phyloP scores from a whole-genome alignment of 495 filamentous ascomycete genomes.

The Trichoderma orchidacearum region DNA sequence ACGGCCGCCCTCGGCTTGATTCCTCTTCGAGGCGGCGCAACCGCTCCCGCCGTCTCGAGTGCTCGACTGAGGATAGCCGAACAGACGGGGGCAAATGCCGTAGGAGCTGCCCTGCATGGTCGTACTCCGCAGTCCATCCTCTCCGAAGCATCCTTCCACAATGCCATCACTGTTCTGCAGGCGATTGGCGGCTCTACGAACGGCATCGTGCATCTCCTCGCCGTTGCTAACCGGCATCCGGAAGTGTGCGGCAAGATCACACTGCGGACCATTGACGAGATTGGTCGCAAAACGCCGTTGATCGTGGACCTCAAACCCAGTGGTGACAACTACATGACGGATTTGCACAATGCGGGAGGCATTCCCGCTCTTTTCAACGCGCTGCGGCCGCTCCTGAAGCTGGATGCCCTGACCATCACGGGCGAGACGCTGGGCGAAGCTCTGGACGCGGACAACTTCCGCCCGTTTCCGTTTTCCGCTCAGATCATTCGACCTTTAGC shows the following conservation, averaged over 20 bases:
- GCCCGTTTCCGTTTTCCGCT: conserved; percentile 21
- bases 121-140: conserved; percentile 40
- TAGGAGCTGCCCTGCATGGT: conserved; percentile 12
- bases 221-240: conserved; percentile 48
- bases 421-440: conserved; percentile 44
- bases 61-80: conserved; percentile 50
- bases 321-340: conserved; percentile 57
- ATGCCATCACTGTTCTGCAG: conserved; percentile 55
- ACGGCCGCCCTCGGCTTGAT: conserved; percentile 51
- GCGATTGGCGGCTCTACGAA: conserved; percentile 60
- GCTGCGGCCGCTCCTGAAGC: conserved; percentile 41
- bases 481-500: conserved; percentile 37
- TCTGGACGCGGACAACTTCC: conserved; percentile 32
- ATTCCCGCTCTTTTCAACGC: conserved; percentile 44
- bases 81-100: conserved; percentile 44
- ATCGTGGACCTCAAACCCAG: conserved; percentile 56
- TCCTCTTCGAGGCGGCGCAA: conserved; percentile 40
- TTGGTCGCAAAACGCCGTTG: conserved; percentile 45
- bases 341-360: conserved; percentile 56
- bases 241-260: conserved; percentile 38
- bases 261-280: conserved; percentile 42
- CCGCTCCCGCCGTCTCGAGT: conserved; percentile 52
- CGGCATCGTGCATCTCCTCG: conserved; percentile 52
- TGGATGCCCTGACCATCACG: conserved; percentile 42
- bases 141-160: conserved; percentile 47